Conservation (phyloP, 1,284 basidiomycete genomes). For the Sporisorium exsertum region DNA sequence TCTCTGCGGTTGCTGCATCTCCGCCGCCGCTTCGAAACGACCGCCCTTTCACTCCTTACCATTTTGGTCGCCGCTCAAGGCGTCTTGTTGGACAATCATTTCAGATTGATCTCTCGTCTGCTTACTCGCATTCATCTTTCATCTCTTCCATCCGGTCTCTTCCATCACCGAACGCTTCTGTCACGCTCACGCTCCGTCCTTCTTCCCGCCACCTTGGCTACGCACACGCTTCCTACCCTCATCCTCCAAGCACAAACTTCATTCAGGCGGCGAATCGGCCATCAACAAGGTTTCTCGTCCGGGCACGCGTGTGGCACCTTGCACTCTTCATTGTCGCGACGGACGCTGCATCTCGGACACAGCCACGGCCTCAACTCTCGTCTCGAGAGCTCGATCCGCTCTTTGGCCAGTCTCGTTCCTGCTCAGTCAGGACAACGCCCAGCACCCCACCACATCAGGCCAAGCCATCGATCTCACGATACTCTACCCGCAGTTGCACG, state of each 20-base stretch:
- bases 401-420: neutral
- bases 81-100: slow-evolving; percentile 6
- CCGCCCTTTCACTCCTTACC: neutral
- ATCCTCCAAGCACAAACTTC: slow-evolving; percentile 10
- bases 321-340: neutral
- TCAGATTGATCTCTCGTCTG: neutral
- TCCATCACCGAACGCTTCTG: neutral
- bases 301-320: neutral
- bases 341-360: neutral
- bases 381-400: neutral
- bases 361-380: neutral
- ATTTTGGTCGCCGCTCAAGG: slow-evolving; percentile 5
- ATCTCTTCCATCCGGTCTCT: neutral
- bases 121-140: neutral
- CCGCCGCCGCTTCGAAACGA: slow-evolving; percentile 5
- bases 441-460: neutral
- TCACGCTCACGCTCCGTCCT: neutral
- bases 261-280: neutral
- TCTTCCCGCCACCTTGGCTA: neutral
- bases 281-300: neutral
- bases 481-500: slow-evolving; percentile 15
- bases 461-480: slow-evolving; percentile 10
- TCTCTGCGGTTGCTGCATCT: slow-evolving; percentile 13
- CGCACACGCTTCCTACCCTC: slow-evolving; percentile 44
- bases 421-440: neutral